These are phyloP conservation scores for Arthrobotrys sphaeroides DNA, from an alignment of 2,329 filamentous ascomycete species.

Conservation along the genomic window DNA sequence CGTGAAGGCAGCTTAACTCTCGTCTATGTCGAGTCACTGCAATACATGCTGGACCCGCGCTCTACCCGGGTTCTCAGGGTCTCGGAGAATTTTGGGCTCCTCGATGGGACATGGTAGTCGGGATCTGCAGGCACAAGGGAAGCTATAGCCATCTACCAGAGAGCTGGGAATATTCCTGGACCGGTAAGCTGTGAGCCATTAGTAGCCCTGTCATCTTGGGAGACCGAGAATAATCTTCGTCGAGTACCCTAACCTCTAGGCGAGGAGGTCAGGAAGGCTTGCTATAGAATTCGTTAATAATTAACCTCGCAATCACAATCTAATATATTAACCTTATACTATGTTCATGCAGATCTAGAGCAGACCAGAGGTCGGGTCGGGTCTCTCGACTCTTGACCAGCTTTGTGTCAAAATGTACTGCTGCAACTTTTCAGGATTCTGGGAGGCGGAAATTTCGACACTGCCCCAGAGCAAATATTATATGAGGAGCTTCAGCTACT, in stretches of 20 bases:
- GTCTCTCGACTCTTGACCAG: too few relatives aligned
- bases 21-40: background rate
- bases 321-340: background rate
- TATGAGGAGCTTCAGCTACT: too few relatives aligned
- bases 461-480: too few relatives aligned
- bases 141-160: background rate
- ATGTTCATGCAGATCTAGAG: background rate
- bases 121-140: conserved; percentile 14
- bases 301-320: background rate
- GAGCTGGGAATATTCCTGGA: background rate
- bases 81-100: background rate
- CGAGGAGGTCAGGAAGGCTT: too few relatives aligned
- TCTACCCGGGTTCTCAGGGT: background rate
- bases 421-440: too few relatives aligned
- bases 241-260: too few relatives aligned
- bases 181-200: background rate
- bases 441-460: too few relatives aligned
- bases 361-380: too few relatives aligned
- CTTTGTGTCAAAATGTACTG: too few relatives aligned
- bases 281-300: too few relatives aligned
- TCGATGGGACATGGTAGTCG: conserved; percentile 23
- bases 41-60: background rate
- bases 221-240: too few relatives aligned
- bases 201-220: background rate
- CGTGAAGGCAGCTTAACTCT: background rate